Conservation (phyloP, 1,284 basidiomycete genomes). For the Moesziomyces parantarcticus region DNA sequence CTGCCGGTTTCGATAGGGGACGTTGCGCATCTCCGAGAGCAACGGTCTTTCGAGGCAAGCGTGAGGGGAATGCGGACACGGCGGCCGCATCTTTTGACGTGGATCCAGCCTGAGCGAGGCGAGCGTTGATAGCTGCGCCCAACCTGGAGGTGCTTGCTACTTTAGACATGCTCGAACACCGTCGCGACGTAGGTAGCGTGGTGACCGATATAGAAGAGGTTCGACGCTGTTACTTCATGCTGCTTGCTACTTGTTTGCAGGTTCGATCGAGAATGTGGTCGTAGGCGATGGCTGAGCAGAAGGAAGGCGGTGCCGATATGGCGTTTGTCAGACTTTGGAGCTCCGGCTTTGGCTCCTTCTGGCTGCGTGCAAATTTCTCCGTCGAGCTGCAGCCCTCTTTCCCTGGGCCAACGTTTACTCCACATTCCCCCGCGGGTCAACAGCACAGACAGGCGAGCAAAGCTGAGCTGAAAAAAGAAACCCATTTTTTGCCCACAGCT, state of each 20-base stretch:
- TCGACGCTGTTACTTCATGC: not conserved
- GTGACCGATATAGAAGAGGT: not conserved
- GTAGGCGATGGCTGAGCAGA: not conserved
- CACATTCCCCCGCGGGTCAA: not conserved
- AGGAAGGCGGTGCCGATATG: not conserved
- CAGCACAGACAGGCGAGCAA: too few relatives aligned
- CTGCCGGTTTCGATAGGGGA: not conserved
- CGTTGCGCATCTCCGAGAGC: not conserved
- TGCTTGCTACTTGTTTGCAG: not conserved
- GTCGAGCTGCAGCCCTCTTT: too few relatives aligned
- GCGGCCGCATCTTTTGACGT: not conserved
- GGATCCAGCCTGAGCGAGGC: not conserved
- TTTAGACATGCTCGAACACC: not conserved
- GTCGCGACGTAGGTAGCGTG: too few relatives aligned
- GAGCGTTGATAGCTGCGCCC: not conserved
- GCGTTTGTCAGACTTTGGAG: not conserved
- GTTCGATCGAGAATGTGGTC: not conserved
- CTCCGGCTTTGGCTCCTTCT: not conserved
- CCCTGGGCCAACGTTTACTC: not conserved
- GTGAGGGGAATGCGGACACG: too few relatives aligned
- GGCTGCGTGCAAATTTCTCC: not conserved
- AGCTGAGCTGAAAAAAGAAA: conserved; percentile 1
- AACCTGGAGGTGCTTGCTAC: conserved; percentile 1
- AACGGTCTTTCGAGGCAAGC: not conserved
- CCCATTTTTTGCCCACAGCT: not conserved